Evolutionary conservation across 2,329 filamentous ascomycete species (phyloP).

Genomic region (Monilinia vaccinii-corymbosi): DNA sequence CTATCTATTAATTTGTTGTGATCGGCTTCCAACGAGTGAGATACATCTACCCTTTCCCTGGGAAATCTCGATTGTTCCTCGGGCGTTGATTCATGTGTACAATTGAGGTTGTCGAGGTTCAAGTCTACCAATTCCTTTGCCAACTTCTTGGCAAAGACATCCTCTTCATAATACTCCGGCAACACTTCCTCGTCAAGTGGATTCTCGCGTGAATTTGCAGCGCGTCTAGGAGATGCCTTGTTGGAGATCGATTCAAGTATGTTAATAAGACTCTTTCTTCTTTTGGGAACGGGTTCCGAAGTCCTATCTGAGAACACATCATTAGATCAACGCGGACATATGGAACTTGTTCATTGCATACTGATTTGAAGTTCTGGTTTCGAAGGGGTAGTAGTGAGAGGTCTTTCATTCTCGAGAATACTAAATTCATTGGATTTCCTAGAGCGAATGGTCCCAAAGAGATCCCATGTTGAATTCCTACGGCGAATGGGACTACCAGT

Average conservation of each 20-base stretch:
- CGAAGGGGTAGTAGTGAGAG: conserved; percentile 11
- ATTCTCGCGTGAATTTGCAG: background rate
- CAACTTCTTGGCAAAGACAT: background rate
- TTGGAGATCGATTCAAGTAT: conserved; percentile 19
- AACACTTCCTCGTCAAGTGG: background rate
- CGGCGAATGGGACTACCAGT: background rate
- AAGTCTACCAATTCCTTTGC: background rate
- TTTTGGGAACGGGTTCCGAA: conserved; percentile 1
- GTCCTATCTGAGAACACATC: background rate
- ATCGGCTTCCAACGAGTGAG: background rate
- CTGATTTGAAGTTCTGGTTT: conserved; percentile 1
- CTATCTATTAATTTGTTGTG: background rate
- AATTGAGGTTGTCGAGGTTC: background rate
- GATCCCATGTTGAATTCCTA: conserved; percentile 15
- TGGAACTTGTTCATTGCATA: background rate
- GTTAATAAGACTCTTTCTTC: conserved; percentile 23
- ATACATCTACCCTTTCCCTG: background rate
- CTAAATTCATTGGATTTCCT: background rate
- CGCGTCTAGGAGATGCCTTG: conserved; percentile 12
- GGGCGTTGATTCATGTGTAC: background rate
- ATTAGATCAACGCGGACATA: background rate
- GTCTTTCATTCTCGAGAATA: background rate
- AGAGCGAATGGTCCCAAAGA: conserved; percentile 10
- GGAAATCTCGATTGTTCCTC: background rate
- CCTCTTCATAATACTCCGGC: background rate